Conservation (phyloP, 2,329 filamentous ascomycete species). For the Xylariaceae sp. region DNA sequence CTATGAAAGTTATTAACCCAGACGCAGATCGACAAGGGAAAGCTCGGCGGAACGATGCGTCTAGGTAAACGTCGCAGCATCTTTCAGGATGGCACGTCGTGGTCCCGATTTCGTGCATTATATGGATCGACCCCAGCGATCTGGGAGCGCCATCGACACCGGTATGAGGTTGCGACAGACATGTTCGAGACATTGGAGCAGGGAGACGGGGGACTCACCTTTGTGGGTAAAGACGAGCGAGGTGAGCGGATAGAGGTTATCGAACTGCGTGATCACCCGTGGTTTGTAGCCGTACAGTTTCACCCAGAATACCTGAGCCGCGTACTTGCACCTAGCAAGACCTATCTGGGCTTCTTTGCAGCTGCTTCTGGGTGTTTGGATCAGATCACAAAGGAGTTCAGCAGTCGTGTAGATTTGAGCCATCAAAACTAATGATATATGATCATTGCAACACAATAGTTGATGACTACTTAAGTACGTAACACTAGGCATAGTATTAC, state of each 20-base stretch:
- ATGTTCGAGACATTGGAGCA: constrained; percentile 70
- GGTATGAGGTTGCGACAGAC: constrained; percentile 87
- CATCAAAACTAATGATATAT: background rate
- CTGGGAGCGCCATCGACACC: constrained; percentile 80
- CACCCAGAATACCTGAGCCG: constrained; percentile 84
- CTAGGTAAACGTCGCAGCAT: constrained; percentile 73
- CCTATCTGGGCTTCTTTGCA: constrained; percentile 84
- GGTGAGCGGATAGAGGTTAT: constrained; percentile 82
- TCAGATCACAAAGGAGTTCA: constrained; percentile 14
- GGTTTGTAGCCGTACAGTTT: constrained; percentile 74
- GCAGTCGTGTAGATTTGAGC: background rate
- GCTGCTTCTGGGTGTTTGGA: constrained; percentile 71
- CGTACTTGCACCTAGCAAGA: constrained; percentile 72
- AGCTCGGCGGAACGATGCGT: constrained; percentile 82
- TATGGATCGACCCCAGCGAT: constrained; percentile 65
- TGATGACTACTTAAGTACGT: too few species aligned
- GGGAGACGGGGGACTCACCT: constrained; percentile 63
- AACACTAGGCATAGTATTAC: too few species aligned
- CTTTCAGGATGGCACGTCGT: constrained; percentile 77
- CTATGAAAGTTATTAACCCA: background rate
- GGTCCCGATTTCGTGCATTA: constrained; percentile 75
- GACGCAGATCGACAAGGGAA: constrained; percentile 41
- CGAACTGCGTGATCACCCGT: constrained; percentile 81
- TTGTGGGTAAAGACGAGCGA: constrained; percentile 78
- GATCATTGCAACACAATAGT: too few species aligned